These are phyloP conservation scores for Phialophora expanda DNA, from an alignment of 2,329 filamentous ascomycete species.

Conservation along the genomic window DNA sequence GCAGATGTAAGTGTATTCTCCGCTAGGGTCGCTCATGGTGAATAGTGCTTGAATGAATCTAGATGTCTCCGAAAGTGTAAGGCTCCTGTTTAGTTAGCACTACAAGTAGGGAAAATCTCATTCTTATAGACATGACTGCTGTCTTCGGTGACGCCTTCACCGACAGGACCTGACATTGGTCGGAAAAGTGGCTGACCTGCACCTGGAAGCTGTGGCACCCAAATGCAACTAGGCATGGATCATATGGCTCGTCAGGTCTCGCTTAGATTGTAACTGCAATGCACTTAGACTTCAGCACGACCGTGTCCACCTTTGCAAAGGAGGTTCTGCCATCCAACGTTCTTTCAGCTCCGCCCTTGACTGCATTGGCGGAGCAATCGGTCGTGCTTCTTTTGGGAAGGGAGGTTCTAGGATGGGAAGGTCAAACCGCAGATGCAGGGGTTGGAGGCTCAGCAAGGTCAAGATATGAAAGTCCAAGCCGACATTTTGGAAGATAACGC, in stretches of 20 bases:
- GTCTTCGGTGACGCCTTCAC: not conserved
- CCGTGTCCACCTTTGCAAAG: not conserved
- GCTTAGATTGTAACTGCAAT: not conserved
- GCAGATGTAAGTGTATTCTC: slow-evolving; percentile 7
- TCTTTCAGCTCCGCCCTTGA: not conserved
- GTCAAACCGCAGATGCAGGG: not conserved
- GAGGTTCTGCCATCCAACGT: not conserved
- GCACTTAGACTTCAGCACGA: not conserved
- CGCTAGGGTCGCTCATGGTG: slow-evolving; percentile 3
- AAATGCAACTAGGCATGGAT: not conserved
- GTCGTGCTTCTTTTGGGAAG: not conserved
- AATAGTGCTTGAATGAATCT: not conserved
- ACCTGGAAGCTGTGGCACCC: not conserved
- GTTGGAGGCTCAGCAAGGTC: not conserved
- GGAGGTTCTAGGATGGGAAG: not conserved
- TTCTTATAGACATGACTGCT: not conserved
- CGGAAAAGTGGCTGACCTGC: not conserved
- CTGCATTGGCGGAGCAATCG: not conserved
- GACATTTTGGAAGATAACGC: not conserved
- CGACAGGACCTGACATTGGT: not conserved
- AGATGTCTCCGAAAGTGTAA: not conserved
- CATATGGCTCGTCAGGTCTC: not conserved
- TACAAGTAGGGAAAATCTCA: not conserved
- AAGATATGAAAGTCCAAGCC: not conserved
- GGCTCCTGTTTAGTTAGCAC: not conserved